phyloP scores from a whole-genome alignment of 768 basidiomycete species.

The Bullera alba region DNA sequence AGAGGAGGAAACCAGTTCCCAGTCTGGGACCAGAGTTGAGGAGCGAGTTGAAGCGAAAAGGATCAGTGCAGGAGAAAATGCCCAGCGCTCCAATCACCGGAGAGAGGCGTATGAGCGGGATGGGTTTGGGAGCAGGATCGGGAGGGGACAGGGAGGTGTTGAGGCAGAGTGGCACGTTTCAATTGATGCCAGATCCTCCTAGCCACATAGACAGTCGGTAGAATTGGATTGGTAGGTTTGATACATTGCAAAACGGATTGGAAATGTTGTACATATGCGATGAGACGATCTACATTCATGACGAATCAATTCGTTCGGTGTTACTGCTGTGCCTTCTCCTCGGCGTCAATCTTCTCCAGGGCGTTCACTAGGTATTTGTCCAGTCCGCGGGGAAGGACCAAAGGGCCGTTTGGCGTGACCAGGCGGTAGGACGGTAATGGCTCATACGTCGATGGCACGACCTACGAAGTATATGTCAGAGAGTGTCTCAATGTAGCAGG shows the following conservation, averaged over 20 bases:
- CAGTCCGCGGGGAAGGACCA: constrained; percentile 38
- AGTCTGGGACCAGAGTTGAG: constrained; percentile 25
- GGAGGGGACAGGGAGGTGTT: not conserved
- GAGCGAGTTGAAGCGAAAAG: constrained; percentile 15
- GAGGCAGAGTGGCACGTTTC: not conserved
- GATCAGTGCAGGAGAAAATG: constrained; percentile 2
- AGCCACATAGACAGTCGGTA: not conserved
- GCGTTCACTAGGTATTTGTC: constrained; percentile 31
- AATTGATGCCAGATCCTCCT: constrained; percentile 1
- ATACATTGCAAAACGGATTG: not conserved
- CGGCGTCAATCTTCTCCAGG: constrained; percentile 25
- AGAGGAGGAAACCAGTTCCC: constrained; percentile 32
- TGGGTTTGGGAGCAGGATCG: constrained; percentile 6
- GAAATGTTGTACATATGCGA: not conserved
- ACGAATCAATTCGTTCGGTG: not conserved
- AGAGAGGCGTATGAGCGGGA: not conserved
- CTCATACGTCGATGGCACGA: constrained; percentile 39
- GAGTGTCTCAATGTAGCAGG: not conserved
- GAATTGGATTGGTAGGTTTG: not conserved
- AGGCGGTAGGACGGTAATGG: constrained; percentile 42
- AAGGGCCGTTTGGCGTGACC: constrained; percentile 36
- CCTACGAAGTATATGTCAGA: constrained; percentile 5
- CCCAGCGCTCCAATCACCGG: too few species aligned
- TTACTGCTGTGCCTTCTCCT: constrained; percentile 10
- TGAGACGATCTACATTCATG: too few species aligned